A percentile compares a stretch with the other conserved stretches of the same genome.
phyloP scores from a whole-genome alignment of 2,329 filamentous ascomycete genomes.

The Neofusicoccum parvum region DNA sequence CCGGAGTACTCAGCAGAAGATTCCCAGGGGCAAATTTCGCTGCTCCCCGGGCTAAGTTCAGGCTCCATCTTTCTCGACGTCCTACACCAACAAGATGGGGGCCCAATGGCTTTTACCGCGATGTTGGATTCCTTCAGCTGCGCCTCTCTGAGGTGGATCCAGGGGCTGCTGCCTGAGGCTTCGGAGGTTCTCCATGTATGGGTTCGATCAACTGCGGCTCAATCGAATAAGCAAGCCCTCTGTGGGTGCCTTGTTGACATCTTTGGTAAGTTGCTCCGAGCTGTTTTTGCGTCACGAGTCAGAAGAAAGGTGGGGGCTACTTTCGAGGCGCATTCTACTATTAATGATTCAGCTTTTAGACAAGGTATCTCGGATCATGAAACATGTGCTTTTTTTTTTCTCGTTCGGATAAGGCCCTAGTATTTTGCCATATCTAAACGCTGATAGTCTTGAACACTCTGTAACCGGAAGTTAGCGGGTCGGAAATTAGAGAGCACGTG shows the following conservation, averaged over 20 bases:
- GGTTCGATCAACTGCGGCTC: neutral
- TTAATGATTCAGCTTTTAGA: conserved; percentile 9
- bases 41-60: too few species aligned
- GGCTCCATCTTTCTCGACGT: too few species aligned
- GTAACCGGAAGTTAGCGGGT: conserved; percentile 24
- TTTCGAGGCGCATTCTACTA: neutral
- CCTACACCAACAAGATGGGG: too few species aligned
- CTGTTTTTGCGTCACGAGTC: neutral
- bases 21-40: too few species aligned
- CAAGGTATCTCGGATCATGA: conserved; percentile 16
- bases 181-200: neutral
- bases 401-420: neutral
- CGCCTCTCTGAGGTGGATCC: neutral
- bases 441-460: conserved; percentile 46
- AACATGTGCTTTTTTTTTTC: conserved; percentile 11
- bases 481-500: neutral
- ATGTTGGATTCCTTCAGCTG: neutral
- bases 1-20: too few species aligned
- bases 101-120: too few species aligned
- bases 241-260: neutral
- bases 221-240: neutral
- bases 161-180: neutral
- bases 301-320: neutral
- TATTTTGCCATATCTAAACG: conserved; percentile 30
- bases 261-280: neutral